phyloP scores from a whole-genome alignment of 2,329 filamentous ascomycete species.

The Huntiella omanensis region DNA sequence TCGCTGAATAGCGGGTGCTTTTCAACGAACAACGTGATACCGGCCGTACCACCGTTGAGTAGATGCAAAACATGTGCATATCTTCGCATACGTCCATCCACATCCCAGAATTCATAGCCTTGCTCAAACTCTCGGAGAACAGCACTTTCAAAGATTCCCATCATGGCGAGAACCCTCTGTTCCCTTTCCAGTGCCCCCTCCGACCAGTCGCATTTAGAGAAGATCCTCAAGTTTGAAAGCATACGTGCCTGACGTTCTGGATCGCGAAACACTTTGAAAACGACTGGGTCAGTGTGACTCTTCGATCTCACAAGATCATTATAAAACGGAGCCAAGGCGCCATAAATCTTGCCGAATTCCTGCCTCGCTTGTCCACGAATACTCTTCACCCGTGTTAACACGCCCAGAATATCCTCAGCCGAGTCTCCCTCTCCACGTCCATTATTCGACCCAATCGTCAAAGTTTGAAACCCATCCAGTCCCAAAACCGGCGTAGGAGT shows the following conservation, averaged over 20 bases:
- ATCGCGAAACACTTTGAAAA: constrained; percentile 75
- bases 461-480: constrained; percentile 60
- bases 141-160: constrained; percentile 72
- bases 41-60: constrained; percentile 63
- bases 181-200: constrained; percentile 53
- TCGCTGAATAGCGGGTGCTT: constrained; percentile 72
- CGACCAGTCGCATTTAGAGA: constrained; percentile 64
- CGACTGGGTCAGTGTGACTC: constrained; percentile 58
- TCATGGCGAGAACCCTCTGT: constrained; percentile 54
- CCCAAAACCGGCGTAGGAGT: constrained; percentile 14
- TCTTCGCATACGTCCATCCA: constrained; percentile 71
- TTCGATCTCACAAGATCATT: constrained; percentile 55
- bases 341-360: constrained; percentile 82
- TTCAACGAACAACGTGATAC: constrained; percentile 69
- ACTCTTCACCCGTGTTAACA: constrained; percentile 54
- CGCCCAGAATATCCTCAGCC: constrained; percentile 29
- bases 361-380: constrained; percentile 69
- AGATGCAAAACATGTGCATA: constrained; percentile 73
- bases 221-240: constrained; percentile 60
- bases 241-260: constrained; percentile 84
- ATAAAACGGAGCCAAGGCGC: constrained; percentile 77
- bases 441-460: constrained; percentile 30
- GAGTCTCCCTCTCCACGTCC: background rate
- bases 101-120: constrained; percentile 74
- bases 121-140: constrained; percentile 84